Base-by-base conservation (phyloP, 2,329 filamentous ascomycete species). In the Botrytis aclada region DNA sequence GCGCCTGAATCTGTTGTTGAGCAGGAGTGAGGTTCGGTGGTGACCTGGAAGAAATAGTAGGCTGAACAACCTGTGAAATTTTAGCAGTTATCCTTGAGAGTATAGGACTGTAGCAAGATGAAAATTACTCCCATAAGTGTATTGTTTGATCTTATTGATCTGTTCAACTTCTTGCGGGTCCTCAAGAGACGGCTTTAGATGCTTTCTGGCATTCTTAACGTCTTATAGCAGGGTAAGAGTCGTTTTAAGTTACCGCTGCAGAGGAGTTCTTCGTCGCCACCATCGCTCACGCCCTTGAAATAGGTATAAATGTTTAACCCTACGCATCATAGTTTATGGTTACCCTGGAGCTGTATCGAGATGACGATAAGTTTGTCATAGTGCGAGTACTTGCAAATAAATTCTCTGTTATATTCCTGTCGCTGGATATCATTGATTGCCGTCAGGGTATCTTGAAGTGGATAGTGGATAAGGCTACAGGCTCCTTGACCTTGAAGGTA, bases 151-250 rank as follows among this genome's bases (percentile, higher is more conserved):
- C 4, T 29, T 18, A 64, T 39, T 20, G 32, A 45, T 12, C 6
- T 14, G 12, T 20, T 64, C 61, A 64, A 39, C 10, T 12, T 18
- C 3, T 4, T 18, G 18, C 61, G 61, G 20, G 18, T 16, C 39
- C 10, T 32, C 25, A 1, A 32, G 43, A 64, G n/a, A 45, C 18
- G 16, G 4, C 3, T 2, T 22, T 6, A 8, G 61, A 20, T 6
- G 18, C 12, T 16, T 6, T 7, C 3, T 0, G 12, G 12, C 10
- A 12, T 54, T 0, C 7, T 54, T 9, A 14, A 5, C 12, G 10
- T 14, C 25, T 3, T n/a, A 14, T n/a, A n/a, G 25, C 47, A 54
- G 47, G 61, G 61, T 2, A 64, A 64, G 9, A 64, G n/a, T 6
- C n/a, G n/a, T 43, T 64, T n/a, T 18, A 45, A 64, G 12, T 64